Conservation (phyloP, 139 green algal species). For the Astrephomene gubernaculifera region DNA sequence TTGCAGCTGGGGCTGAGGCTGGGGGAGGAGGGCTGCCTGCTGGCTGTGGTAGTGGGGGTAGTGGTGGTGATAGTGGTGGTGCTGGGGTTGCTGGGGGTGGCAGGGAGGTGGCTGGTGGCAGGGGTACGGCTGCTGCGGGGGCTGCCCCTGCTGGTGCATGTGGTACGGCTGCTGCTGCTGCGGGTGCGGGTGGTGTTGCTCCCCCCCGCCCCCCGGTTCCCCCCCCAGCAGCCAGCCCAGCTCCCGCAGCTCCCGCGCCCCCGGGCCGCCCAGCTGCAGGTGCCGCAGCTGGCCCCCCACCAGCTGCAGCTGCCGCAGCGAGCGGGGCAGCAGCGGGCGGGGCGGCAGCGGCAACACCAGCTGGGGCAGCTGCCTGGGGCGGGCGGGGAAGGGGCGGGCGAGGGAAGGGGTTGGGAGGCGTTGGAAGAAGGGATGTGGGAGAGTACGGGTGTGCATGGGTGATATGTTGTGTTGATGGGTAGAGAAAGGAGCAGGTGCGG, state of each 20-base stretch:
- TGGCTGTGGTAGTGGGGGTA: too few species aligned
- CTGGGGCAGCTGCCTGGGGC: conserved; percentile 32
- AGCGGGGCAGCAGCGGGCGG: background rate
- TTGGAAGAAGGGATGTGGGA: background rate
- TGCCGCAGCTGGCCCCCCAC: conserved; percentile 30
- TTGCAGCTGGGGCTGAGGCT: background rate
- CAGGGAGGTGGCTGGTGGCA: too few species aligned
- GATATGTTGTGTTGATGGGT: too few species aligned
- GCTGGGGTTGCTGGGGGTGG: too few species aligned
- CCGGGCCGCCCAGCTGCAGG: conserved; percentile 37
- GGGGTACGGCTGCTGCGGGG: background rate
- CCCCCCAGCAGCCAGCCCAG: conserved; percentile 1
- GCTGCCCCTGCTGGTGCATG: background rate
- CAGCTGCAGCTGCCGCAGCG: conserved; percentile 28
- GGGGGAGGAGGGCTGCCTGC: too few species aligned
- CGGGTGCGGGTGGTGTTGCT: background rate
- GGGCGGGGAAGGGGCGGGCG: background rate
- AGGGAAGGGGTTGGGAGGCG: background rate
- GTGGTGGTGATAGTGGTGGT: too few species aligned
- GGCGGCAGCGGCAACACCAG: conserved; percentile 20
- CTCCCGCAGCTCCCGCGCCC: conserved; percentile 7
- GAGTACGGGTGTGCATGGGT: too few species aligned
- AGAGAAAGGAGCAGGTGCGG: too few species aligned
- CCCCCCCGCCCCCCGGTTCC: background rate
- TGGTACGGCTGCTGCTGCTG: background rate